Evolutionary conservation across 2,329 filamentous ascomycete species (phyloP).

Genomic region (Aspergillus ibericus): DNA sequence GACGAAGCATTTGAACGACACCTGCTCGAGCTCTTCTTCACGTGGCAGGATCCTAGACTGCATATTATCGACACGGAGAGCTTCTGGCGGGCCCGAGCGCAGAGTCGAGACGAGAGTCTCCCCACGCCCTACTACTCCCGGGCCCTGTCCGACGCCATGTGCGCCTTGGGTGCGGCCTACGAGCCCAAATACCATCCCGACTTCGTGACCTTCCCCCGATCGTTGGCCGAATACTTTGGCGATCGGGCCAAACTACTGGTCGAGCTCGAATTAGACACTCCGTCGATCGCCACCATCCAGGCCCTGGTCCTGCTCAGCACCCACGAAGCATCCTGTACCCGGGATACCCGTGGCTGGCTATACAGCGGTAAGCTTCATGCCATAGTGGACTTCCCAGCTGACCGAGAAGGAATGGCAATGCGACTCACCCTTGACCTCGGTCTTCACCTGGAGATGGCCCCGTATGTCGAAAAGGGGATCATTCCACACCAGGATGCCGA

Average conservation of each 20-base stretch:
- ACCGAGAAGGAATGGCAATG: conserved; percentile 43
- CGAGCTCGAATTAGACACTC: conserved; percentile 50
- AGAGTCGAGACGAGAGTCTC: background rate
- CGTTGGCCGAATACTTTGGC: conserved; percentile 39
- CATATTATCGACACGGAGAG: conserved; percentile 2
- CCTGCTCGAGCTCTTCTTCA: conserved; percentile 7
- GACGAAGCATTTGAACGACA: conserved; percentile 7
- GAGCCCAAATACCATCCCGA: conserved; percentile 46
- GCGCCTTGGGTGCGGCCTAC: conserved; percentile 46
- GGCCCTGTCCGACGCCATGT: conserved; percentile 7
- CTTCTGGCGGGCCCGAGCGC: conserved; percentile 10
- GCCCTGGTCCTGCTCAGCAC: conserved; percentile 48
- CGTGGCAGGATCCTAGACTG: conserved; percentile 10
- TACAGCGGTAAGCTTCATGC: conserved; percentile 41
- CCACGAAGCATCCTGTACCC: conserved; percentile 46
- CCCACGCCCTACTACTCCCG: conserved; percentile 6
- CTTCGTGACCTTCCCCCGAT: conserved; percentile 42
- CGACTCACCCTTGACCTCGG: conserved; percentile 48
- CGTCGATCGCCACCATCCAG: conserved; percentile 51
- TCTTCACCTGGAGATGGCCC: conserved; percentile 42
- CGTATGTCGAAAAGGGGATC: conserved; percentile 42
- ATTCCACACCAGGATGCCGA: conserved; percentile 43
- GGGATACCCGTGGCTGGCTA: conserved; percentile 50
- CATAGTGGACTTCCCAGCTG: background rate
- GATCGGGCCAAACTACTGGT: conserved; percentile 47